Evolutionary conservation across 176 grass and related monocot species (phyloP).

Genomic region (Eremochloa ophiuroides): DNA sequence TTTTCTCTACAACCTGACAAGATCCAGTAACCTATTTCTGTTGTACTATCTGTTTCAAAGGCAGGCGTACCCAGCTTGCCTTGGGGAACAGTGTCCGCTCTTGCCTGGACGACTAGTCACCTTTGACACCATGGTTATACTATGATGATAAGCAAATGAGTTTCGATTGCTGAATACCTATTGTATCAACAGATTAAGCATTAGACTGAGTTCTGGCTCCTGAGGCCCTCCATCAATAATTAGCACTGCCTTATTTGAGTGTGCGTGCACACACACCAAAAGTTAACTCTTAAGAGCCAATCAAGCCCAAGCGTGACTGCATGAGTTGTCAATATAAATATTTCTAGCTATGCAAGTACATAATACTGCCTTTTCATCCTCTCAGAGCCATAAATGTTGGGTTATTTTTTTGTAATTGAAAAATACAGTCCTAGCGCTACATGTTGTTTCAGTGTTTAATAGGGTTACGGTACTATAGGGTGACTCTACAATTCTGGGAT

Average conservation of each 20-base stretch:
- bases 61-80: too few relatives aligned
- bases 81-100: too few relatives aligned
- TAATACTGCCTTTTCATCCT: background rate
- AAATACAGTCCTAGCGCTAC: background rate
- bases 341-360: background rate
- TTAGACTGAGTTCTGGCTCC: background rate
- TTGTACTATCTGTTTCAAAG: background rate
- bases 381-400: background rate
- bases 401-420: background rate
- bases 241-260: background rate
- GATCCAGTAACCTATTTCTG: background rate
- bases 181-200: background rate
- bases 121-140: background rate
- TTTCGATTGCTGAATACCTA: background rate
- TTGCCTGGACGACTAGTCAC: background rate
- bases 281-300: background rate
- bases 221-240: background rate
- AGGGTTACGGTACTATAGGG: conserved; percentile 31
- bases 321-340: background rate
- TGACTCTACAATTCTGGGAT: conserved; percentile 86
- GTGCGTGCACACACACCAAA: background rate
- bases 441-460: conserved; percentile 1
- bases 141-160: background rate
- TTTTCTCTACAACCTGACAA: background rate
- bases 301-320: background rate